These are phyloP conservation scores for Rhododendron kiyosumense DNA, from an alignment of 148 eudicot genomes.

Conservation along the genomic window DNA sequence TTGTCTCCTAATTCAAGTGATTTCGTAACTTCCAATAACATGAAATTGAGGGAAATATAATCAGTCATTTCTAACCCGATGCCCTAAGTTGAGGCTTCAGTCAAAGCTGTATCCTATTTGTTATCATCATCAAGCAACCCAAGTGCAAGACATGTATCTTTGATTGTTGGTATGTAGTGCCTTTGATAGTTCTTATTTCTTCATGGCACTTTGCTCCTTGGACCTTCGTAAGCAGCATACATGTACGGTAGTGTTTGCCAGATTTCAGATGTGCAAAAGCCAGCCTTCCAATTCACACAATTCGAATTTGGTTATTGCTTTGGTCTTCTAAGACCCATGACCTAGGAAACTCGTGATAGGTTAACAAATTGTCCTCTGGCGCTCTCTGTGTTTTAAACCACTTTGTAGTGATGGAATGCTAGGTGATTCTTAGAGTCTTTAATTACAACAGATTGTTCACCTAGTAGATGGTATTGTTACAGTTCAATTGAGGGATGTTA, in stretches of 20 bases:
- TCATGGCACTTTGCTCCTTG: not conserved
- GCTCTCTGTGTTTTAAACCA: not conserved
- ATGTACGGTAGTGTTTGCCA: not conserved
- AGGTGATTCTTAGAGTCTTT: not conserved
- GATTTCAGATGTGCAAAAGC: not conserved
- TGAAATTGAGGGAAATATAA: conserved; percentile 2
- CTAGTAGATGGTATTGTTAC: not conserved
- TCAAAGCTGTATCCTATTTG: not conserved
- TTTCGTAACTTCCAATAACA: not conserved
- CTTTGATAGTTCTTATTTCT: not conserved
- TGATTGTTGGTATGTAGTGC: not conserved
- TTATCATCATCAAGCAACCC: conserved; percentile 5
- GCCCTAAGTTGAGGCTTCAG: conserved; percentile 6
- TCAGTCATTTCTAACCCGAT: not conserved
- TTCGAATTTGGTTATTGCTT: no score
- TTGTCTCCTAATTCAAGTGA: not conserved
- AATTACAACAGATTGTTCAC: not conserved
- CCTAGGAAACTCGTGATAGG: not conserved
- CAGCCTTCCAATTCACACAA: not conserved
- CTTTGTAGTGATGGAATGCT: not conserved
- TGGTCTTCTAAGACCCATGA: not conserved
- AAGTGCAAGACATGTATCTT: not conserved
- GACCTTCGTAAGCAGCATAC: not conserved
- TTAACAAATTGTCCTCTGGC: not conserved
- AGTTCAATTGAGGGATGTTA: not conserved